Evolutionary conservation across 805 yeast genomes (phyloP).

Genomic region (Candida pini): DNA sequence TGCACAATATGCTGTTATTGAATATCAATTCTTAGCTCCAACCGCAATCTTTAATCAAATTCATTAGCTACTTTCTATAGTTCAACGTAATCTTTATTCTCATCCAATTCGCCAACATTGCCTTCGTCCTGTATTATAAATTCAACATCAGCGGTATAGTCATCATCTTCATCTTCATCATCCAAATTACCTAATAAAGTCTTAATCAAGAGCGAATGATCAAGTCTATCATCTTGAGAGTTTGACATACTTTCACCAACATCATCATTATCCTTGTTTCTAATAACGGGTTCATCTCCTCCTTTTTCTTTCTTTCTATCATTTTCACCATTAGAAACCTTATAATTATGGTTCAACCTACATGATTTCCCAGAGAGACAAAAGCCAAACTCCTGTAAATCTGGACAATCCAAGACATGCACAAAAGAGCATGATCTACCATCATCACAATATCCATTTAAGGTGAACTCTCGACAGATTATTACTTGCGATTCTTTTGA

Average conservation of each 20-base stretch:
- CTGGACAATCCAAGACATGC: conserved; percentile 67
- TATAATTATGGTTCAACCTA: conserved; percentile 41
- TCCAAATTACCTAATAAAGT: conserved; percentile 11
- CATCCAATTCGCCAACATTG: conserved; percentile 12
- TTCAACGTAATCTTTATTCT: conserved; percentile 17
- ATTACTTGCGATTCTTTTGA: conserved; percentile 21
- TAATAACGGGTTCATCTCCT: conserved; percentile 8
- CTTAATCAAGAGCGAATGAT: conserved; percentile 10
- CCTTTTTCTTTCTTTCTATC: conserved; percentile 1
- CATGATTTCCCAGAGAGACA: conserved; percentile 54
- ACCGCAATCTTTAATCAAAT: neutral
- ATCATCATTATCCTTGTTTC: conserved; percentile 29
- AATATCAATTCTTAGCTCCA: too few relatives aligned
- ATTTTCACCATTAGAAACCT: conserved; percentile 5
- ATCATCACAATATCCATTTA: conserved; percentile 61
- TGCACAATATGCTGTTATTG: neutral
- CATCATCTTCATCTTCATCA: conserved; percentile 4
- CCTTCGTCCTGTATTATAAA: conserved; percentile 6
- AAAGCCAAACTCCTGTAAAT: conserved; percentile 51
- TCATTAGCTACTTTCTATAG: too few relatives aligned
- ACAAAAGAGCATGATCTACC: conserved; percentile 53
- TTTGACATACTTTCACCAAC: conserved; percentile 21
- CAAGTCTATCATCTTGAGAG: too few relatives aligned
- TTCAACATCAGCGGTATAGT: conserved; percentile 3
- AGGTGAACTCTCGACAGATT: conserved; percentile 62